These are phyloP conservation scores for Chrysanthemum lavandulifolium DNA, from an alignment of 129 eudicot species.

Conservation along the genomic window DNA sequence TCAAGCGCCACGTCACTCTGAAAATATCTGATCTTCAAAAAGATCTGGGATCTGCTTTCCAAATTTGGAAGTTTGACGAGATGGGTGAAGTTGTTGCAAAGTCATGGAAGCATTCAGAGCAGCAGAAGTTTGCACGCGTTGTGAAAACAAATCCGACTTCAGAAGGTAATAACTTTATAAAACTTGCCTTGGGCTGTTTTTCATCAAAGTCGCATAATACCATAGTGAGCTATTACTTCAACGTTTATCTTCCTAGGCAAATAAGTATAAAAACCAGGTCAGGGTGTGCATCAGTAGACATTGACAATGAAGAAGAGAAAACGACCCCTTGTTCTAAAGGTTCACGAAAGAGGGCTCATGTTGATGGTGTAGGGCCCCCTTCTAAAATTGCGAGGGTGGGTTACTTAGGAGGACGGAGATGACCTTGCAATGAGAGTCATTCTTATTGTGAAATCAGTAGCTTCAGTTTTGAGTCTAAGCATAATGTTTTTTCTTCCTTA, in stretches of 20 bases:
- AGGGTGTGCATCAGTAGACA: conserved; percentile 30
- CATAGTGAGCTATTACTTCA: conserved; percentile 57
- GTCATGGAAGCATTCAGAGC: conserved; percentile 46
- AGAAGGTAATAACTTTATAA: conserved; percentile 38
- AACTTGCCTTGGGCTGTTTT: conserved; percentile 42
- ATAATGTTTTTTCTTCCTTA: conserved; percentile 23
- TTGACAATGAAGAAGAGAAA: conserved; percentile 43
- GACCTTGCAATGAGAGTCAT: not conserved
- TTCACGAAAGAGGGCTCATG: conserved; percentile 38
- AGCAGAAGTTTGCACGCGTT: conserved; percentile 36
- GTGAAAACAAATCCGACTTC: conserved; percentile 38
- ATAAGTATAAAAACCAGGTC: conserved; percentile 45
- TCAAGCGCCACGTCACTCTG: conserved; percentile 47
- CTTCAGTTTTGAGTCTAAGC: not conserved
- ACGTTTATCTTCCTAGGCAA: conserved; percentile 55
- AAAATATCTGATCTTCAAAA: conserved; percentile 39
- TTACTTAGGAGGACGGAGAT: conserved; percentile 29
- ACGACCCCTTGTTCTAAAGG: conserved; percentile 29
- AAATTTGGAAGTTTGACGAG: conserved; percentile 57
- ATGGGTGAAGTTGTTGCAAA: conserved; percentile 62
- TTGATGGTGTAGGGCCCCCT: conserved; percentile 29
- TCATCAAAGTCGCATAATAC: conserved; percentile 31
- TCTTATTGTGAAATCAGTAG: conserved; percentile 21
- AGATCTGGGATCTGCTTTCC: conserved; percentile 62
- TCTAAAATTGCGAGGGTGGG: conserved; percentile 21